phyloP scores from a whole-genome alignment of 169 alveolate genomes.

The Plasmodium berghei region DNA sequence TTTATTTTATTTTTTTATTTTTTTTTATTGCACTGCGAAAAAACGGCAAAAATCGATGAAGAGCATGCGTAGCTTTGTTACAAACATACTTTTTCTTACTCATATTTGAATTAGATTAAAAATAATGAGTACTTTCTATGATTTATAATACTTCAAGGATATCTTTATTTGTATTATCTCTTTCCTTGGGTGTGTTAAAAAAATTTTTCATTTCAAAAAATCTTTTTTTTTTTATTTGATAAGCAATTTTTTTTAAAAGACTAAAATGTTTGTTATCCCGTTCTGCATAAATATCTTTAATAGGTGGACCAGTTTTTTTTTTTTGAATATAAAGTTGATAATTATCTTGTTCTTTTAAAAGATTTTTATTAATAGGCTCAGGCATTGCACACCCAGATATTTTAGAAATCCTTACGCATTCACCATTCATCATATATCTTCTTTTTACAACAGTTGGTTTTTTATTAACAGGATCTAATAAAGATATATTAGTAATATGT shows the following conservation, averaged over 20 bases:
- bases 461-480: slow-evolving; percentile 92
- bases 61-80: too few species aligned
- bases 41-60: too few species aligned
- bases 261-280: slow-evolving; percentile 75
- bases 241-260: slow-evolving; percentile 59
- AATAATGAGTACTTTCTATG: too few species aligned
- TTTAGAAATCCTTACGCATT: slow-evolving; percentile 90
- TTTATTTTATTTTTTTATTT: too few species aligned
- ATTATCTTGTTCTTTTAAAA: slow-evolving; percentile 77
- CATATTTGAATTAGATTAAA: too few species aligned
- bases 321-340: slow-evolving; percentile 79
- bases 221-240: slow-evolving; percentile 58
- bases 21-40: too few species aligned
- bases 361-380: slow-evolving; percentile 81
- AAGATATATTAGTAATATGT: slow-evolving; percentile 91
- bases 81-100: too few species aligned
- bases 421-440: slow-evolving; percentile 91
- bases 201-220: slow-evolving; percentile 69
- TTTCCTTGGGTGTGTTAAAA: slow-evolving; percentile 7
- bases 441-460: slow-evolving; percentile 91
- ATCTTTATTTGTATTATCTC: not conserved
- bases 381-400: slow-evolving; percentile 88
- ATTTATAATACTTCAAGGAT: too few species aligned
- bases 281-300: slow-evolving; percentile 81
- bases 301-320: slow-evolving; percentile 73